phyloP scores from a whole-genome alignment of 306 rosid species.

The Rubus idaeus region DNA sequence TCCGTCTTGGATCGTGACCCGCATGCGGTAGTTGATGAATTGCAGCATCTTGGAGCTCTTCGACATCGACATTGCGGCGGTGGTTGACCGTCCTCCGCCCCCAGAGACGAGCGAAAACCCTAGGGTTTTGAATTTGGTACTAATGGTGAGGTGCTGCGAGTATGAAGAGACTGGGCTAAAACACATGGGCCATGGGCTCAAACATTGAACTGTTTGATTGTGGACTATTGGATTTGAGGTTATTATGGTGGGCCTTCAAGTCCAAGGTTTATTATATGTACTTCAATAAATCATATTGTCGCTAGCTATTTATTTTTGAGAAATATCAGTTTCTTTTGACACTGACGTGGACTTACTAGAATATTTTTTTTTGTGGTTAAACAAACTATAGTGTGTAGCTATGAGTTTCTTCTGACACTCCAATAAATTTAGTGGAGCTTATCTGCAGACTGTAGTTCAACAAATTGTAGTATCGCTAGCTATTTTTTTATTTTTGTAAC shows the following conservation, averaged over 20 bases:
- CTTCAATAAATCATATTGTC: neutral
- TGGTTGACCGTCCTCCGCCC: neutral
- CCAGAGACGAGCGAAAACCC: neutral
- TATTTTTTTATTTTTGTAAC: neutral
- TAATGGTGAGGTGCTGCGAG: neutral
- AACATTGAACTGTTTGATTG: neutral
- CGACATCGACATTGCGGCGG: conserved; percentile 6
- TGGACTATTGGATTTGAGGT: neutral
- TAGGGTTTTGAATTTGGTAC: neutral
- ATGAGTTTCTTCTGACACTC: too few relatives aligned
- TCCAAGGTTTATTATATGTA: neutral
- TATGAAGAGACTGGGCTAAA: neutral
- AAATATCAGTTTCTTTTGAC: too few relatives aligned
- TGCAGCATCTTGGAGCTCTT: conserved; percentile 86
- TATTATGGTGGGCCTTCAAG: neutral
- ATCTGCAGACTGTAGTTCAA: too few relatives aligned
- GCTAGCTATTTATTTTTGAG: neutral
- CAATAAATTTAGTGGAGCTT: too few relatives aligned
- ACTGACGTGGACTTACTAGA: neutral
- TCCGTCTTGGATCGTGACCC: conserved; percentile 95
- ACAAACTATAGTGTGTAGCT: too few relatives aligned
- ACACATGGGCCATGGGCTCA: neutral
- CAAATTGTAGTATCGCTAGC: too few relatives aligned
- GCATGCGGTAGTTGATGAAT: conserved; percentile 87
- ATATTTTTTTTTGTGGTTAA: too few relatives aligned